Percentiles rank a stretch among this genome's conserved stretches.
These are phyloP conservation scores for Athelia psychrophila DNA, from an alignment of 1,284 basidiomycete species.

Conservation along the genomic window DNA sequence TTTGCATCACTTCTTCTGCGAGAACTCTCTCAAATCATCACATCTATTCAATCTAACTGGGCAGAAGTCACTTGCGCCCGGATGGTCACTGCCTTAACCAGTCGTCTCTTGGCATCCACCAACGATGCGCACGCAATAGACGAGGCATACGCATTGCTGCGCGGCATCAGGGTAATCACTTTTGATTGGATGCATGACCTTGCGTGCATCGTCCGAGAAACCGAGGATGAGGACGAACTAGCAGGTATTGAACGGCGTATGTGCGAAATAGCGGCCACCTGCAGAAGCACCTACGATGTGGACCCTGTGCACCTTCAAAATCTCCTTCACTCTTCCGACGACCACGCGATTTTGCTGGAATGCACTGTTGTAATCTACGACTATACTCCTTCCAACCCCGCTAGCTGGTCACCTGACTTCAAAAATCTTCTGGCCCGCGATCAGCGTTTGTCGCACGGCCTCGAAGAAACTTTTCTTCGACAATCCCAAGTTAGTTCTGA, in stretches of 20 bases:
- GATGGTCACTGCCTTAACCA: slow-evolving; percentile 15
- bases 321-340: slow-evolving; percentile 1
- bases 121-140: slow-evolving; percentile 1
- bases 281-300: slow-evolving; percentile 24
- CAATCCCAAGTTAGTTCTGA: slow-evolving; percentile 14
- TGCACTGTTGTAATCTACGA: slow-evolving; percentile 23
- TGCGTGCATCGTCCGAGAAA: slow-evolving; percentile 7
- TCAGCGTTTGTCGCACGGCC: slow-evolving; percentile 14
- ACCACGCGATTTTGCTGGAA: slow-evolving; percentile 18
- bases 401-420: neutral
- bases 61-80: slow-evolving; percentile 16
- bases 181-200: slow-evolving; percentile 18
- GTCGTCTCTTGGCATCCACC: slow-evolving; percentile 15
- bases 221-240: slow-evolving; percentile 8
- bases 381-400: slow-evolving; percentile 9
- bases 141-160: slow-evolving; percentile 2
- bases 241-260: slow-evolving; percentile 8
- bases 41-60: slow-evolving; percentile 20
- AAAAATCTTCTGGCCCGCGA: slow-evolving; percentile 17
- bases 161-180: slow-evolving; percentile 12
- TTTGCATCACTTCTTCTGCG: slow-evolving; percentile 9
- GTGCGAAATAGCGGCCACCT: slow-evolving; percentile 22
- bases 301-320: slow-evolving; percentile 6
- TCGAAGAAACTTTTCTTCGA: slow-evolving; percentile 18
- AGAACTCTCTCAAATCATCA: slow-evolving; percentile 12